These are phyloP conservation scores for Luvunga scandens DNA, from an alignment of 345 rosid genomes.

Conservation along the genomic window DNA sequence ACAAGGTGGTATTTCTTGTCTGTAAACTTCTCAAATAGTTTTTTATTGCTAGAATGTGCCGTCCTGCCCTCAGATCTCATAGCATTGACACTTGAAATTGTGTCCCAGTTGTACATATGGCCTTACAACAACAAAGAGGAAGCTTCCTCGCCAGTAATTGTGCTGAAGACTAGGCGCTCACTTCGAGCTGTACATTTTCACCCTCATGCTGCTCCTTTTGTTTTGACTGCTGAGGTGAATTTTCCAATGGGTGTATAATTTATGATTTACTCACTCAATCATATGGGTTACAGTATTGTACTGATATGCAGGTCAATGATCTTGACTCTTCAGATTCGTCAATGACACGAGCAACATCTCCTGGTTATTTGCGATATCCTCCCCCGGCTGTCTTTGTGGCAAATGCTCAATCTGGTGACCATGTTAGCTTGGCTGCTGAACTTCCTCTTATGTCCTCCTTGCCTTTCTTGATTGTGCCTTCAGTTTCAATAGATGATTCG, in stretches of 20 bases:
- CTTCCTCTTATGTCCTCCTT: slow-evolving; percentile 53
- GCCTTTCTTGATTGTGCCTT: slow-evolving; percentile 51
- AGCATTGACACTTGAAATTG: slow-evolving; percentile 16
- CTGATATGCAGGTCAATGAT: slow-evolving; percentile 84
- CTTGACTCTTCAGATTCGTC: slow-evolving; percentile 79
- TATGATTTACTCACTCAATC: slow-evolving; percentile 16
- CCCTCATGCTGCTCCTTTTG: slow-evolving; percentile 76
- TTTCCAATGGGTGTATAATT: slow-evolving; percentile 20
- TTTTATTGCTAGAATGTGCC: slow-evolving; percentile 7
- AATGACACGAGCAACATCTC: slow-evolving; percentile 72
- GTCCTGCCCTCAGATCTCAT: slow-evolving; percentile 1
- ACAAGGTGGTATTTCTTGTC: slow-evolving; percentile 48
- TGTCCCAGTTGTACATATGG: slow-evolving; percentile 67
- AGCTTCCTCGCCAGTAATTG: slow-evolving; percentile 55
- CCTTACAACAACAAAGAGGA: slow-evolving; percentile 63
- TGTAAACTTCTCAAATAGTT: slow-evolving; percentile 1
- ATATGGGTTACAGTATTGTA: slow-evolving; percentile 42
- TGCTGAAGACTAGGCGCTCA: slow-evolving; percentile 74
- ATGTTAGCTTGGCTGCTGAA: slow-evolving; percentile 45
- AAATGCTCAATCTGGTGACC: slow-evolving; percentile 49
- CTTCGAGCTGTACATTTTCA: slow-evolving; percentile 86
- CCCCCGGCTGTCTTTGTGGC: slow-evolving; percentile 68
- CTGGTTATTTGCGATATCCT: slow-evolving; percentile 66
- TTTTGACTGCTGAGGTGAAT: slow-evolving; percentile 85
- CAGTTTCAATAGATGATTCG: slow-evolving; percentile 44